Conservation (phyloP, 805 yeast species). For the Wickerhamiella azyma region DNA sequence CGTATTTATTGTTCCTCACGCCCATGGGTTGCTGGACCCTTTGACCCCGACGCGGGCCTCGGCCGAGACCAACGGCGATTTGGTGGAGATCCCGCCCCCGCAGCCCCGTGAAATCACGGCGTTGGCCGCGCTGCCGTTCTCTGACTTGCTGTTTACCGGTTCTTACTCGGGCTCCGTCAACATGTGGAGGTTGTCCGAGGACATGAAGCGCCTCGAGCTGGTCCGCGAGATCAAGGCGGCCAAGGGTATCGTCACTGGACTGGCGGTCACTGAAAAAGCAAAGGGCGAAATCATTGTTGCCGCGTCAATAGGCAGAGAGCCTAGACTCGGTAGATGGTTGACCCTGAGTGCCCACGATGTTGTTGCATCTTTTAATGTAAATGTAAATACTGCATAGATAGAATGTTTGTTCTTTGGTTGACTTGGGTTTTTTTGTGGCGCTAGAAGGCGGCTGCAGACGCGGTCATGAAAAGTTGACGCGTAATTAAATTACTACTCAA, state of each 20-base stretch:
- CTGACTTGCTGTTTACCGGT: slow-evolving; percentile 75
- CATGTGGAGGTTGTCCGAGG: slow-evolving; percentile 64
- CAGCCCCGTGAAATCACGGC: slow-evolving; percentile 82
- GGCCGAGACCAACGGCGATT: slow-evolving; percentile 30
- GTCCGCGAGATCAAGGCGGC: slow-evolving; percentile 46
- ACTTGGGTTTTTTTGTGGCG: not conserved
- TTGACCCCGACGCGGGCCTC: slow-evolving; percentile 38
- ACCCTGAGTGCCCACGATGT: slow-evolving; percentile 35
- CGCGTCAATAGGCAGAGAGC: slow-evolving; percentile 72
- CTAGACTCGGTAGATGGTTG: slow-evolving; percentile 77
- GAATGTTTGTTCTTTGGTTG: not conserved
- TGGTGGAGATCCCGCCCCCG: slow-evolving; percentile 39
- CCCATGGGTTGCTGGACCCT: slow-evolving; percentile 58
- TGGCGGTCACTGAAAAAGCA: slow-evolving; percentile 21
- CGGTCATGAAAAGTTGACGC: not conserved
- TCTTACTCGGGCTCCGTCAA: slow-evolving; percentile 71
- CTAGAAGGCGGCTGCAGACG: too few species aligned
- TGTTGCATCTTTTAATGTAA: slow-evolving; percentile 12
- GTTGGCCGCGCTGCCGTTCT: slow-evolving; percentile 66
- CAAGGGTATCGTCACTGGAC: slow-evolving; percentile 41
- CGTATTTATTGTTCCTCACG: slow-evolving; percentile 46
- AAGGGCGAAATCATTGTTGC: slow-evolving; percentile 35
- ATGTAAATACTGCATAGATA: not conserved
- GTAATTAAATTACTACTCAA: not conserved
- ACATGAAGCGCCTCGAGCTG: slow-evolving; percentile 43